Evolutionary conservation across 768 basidiomycete species (phyloP).

Genomic region (Macrolepiota dolichaula): DNA sequence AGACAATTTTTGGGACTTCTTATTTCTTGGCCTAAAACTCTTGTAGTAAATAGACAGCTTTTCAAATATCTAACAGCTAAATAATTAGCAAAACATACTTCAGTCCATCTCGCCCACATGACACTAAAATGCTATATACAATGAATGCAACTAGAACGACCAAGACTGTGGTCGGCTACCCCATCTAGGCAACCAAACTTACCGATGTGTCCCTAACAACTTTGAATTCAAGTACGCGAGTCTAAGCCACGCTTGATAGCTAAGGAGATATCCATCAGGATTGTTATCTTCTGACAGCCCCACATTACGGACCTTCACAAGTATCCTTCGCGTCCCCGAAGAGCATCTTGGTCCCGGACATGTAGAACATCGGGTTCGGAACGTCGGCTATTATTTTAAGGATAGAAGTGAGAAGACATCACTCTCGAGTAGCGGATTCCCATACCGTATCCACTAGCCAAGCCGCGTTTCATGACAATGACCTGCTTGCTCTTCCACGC

Average conservation of each 20-base stretch:
- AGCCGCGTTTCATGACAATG: slow-evolving; percentile 89
- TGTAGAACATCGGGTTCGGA: slow-evolving; percentile 93
- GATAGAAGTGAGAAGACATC: slow-evolving; percentile 6
- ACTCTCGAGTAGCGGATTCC: slow-evolving; percentile 3
- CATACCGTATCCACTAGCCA: slow-evolving; percentile 84
- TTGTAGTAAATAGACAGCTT: not conserved
- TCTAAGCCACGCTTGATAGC: slow-evolving; percentile 64
- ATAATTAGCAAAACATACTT: not conserved
- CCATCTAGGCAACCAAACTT: too few relatives aligned
- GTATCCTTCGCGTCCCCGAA: slow-evolving; percentile 92
- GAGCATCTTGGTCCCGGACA: slow-evolving; percentile 86
- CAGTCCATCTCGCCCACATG: not conserved
- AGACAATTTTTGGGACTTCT: not conserved
- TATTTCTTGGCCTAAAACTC: not conserved
- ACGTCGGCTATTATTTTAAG: slow-evolving; percentile 62
- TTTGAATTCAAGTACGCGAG: slow-evolving; percentile 16
- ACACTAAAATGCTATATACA: not conserved
- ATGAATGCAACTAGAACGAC: too few relatives aligned
- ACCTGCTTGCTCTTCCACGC: slow-evolving; percentile 94
- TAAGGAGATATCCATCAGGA: slow-evolving; percentile 19
- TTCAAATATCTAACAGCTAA: not conserved
- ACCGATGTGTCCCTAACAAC: too few relatives aligned
- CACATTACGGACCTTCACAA: slow-evolving; percentile 60
- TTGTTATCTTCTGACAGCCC: not conserved
- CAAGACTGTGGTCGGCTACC: too few relatives aligned